Conservation (phyloP, 371 early-diverging fungal genomes). For the Mucor indicus region DNA sequence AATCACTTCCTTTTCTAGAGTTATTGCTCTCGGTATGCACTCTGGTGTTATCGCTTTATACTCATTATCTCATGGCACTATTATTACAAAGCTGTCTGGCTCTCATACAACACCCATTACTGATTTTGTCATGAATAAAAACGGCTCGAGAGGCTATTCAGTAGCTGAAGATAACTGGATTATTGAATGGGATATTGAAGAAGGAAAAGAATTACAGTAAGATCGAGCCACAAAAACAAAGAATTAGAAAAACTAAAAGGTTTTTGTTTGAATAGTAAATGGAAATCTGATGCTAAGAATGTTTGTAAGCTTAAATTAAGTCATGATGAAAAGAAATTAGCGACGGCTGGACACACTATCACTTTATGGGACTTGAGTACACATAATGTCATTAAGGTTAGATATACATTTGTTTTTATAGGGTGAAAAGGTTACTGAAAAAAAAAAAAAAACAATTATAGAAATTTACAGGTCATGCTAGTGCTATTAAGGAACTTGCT, state of each 20-base stretch:
- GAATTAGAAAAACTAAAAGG: background rate
- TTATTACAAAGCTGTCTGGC: conserved; percentile 52
- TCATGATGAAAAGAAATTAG: conserved; percentile 57
- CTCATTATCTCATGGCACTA: conserved; percentile 61
- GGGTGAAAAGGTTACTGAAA: too few relatives aligned
- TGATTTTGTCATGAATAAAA: conserved; percentile 65
- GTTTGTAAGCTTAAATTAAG: conserved; percentile 56
- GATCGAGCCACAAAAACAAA: background rate
- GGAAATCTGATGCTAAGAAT: conserved; percentile 59
- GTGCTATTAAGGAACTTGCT: conserved; percentile 52
- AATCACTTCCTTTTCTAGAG: conserved; percentile 32
- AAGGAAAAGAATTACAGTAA: conserved; percentile 52
- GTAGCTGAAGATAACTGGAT: conserved; percentile 63
- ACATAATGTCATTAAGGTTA: conserved; percentile 47
- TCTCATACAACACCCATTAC: conserved; percentile 63
- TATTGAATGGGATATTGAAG: conserved; percentile 73
- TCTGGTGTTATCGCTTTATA: conserved; percentile 64
- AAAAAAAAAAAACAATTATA: too few relatives aligned
- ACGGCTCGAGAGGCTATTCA: conserved; percentile 63
- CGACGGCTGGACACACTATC: conserved; percentile 67
- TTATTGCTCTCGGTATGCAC: conserved; percentile 65
- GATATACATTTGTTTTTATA: too few relatives aligned
- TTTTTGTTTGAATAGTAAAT: conserved; percentile 37
- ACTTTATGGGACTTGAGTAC: conserved; percentile 62
- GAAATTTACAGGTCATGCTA: conserved; percentile 77